A percentile compares a stretch with the other conserved stretches of the same genome.
These are phyloP conservation scores for Hyparrhenia diplandra DNA, from an alignment of 176 grass and related monocot genomes.

Conservation along the genomic window DNA sequence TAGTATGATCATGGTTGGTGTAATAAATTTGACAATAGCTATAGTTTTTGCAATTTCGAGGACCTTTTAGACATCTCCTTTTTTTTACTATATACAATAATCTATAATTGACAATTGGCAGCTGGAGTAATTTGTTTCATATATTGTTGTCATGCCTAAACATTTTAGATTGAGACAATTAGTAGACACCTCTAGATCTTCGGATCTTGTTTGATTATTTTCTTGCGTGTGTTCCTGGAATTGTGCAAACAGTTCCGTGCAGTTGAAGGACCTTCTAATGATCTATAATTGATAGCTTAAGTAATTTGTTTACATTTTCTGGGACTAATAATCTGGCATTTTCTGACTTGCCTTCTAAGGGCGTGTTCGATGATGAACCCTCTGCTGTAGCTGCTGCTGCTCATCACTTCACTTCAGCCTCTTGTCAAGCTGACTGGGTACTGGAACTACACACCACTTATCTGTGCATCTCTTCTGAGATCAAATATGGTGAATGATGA, in stretches of 20 bases:
- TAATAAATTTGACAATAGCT: not conserved
- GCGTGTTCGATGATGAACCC: not conserved
- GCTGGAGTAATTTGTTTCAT: no score
- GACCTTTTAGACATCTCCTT: not conserved
- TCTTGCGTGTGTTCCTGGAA: not conserved
- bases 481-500: not conserved
- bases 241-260: not conserved
- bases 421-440: not conserved
- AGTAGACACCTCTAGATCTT: not conserved
- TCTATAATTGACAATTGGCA: not conserved
- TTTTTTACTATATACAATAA: no score
- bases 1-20: not conserved
- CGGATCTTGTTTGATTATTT: not conserved
- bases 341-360: not conserved
- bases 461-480: not conserved
- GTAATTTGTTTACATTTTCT: not conserved
- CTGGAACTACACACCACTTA: not conserved
- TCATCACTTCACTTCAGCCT: not conserved
- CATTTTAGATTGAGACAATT: not conserved
- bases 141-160: no score
- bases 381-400: not conserved
- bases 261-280: not conserved
- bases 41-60: not conserved
- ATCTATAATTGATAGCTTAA: not conserved
- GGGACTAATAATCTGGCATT: conserved; percentile 29